These are phyloP conservation scores for Lyophyllum decastes DNA, from an alignment of 768 basidiomycete genomes.

Conservation along the genomic window DNA sequence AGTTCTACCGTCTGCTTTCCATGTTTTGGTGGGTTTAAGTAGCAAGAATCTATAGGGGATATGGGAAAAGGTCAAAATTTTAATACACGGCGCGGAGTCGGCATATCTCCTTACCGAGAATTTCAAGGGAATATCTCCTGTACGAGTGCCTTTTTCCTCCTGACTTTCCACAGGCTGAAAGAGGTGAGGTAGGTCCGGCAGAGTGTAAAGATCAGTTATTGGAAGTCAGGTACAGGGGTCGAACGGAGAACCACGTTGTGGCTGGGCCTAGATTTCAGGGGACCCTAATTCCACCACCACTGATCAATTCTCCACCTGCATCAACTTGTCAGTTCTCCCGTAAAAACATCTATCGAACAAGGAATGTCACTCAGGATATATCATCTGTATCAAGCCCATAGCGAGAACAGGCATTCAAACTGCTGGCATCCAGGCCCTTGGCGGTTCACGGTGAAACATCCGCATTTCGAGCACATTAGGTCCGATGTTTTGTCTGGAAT, in stretches of 20 bases:
- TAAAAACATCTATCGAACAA: not conserved
- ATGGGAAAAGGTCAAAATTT: constrained; percentile 8
- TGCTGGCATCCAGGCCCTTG: not conserved
- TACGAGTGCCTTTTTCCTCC: constrained; percentile 13
- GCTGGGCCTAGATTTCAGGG: constrained; percentile 8
- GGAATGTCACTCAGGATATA: not conserved
- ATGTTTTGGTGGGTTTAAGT: constrained; percentile 20
- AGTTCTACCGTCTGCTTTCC: constrained; percentile 10
- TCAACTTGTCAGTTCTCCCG: not conserved
- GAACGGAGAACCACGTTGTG: constrained; percentile 10
- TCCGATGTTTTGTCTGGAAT: not conserved
- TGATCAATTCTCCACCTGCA: constrained; percentile 1
- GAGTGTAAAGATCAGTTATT: constrained; percentile 6
- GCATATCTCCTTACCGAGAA: constrained; percentile 19
- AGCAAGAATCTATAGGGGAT: constrained; percentile 19
- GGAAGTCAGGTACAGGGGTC: constrained; percentile 17
- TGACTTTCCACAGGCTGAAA: constrained; percentile 8
- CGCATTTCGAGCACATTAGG: not conserved
- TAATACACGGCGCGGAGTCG: constrained; percentile 14
- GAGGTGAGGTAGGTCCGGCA: constrained; percentile 12
- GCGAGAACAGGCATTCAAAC: not conserved
- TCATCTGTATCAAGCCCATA: not conserved
- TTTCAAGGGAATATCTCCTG: constrained; percentile 9
- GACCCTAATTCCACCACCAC: constrained; percentile 1
- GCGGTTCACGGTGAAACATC: not conserved